Percentiles rank a stretch among this genome's conserved stretches.
These are phyloP conservation scores for Apiotrichum laibachii DNA, from an alignment of 1,284 basidiomycete species.

Conservation along the genomic window DNA sequence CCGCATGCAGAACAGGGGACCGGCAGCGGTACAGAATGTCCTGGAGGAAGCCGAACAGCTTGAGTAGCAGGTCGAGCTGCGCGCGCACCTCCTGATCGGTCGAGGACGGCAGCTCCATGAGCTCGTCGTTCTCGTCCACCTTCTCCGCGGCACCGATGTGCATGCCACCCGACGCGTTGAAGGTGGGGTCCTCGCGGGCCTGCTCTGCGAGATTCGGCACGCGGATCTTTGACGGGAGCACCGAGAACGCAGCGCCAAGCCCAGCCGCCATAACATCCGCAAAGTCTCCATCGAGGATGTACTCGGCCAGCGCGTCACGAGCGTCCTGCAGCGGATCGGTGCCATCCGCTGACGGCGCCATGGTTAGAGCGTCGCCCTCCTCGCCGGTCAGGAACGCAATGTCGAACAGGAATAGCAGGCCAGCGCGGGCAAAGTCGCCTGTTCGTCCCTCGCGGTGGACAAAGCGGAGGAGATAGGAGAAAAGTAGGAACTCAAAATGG, in stretches of 20 bases:
- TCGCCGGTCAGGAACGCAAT: conserved; percentile 69
- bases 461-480: conserved; percentile 92
- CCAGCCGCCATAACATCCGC: conserved; percentile 94
- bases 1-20: conserved; percentile 26
- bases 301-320: conserved; percentile 80
- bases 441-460: conserved; percentile 91
- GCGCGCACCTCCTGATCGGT: conserved; percentile 70
- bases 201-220: conserved; percentile 56
- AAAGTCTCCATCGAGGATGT: conserved; percentile 92
- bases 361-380: conserved; percentile 29
- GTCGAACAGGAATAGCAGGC: conserved; percentile 87
- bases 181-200: conserved; percentile 55
- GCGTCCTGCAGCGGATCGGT: conserved; percentile 73
- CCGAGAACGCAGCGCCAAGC: conserved; percentile 85
- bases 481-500: conserved; percentile 89
- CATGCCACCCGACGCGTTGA: conserved; percentile 65
- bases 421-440: conserved; percentile 89
- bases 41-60: conserved; percentile 85
- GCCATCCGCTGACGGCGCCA: conserved; percentile 30
- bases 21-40: conserved; percentile 60
- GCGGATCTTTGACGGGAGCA: conserved; percentile 72
- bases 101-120: conserved; percentile 57
- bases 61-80: conserved; percentile 82
- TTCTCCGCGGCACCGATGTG: conserved; percentile 49
- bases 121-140: conserved; percentile 52